Base-by-base conservation (phyloP, 495 filamentous ascomycete species). In the Talaromyces nanjingensis region DNA sequence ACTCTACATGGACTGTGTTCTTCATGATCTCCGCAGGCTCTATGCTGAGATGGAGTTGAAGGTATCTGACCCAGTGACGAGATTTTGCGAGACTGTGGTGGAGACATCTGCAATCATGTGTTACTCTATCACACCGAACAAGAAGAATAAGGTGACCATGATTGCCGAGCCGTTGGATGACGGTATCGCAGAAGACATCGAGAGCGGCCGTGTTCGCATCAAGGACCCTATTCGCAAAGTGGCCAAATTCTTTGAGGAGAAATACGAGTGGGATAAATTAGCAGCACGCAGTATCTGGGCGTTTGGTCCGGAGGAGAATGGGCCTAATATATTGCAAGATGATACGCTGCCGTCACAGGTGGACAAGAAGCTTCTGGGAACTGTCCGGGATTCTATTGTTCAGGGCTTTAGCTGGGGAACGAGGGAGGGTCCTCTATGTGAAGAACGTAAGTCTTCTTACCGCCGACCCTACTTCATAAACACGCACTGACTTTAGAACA, bases 21-120 rank as follows among this genome's bases (percentile, higher is more conserved):
- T 98, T 37, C 92, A 98, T 74, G 94, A 98, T 72, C 83, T 98
- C 14, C 91, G 94, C 57, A 84, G 87, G 27, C 79, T 97, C 22
- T 98, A 97, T 73, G 92, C 93, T n/a, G 92, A 98, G 71, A 98
- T 98, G 94, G 96, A 98, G 70, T 86, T 98, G 75, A 96, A 97
- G 76, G 91, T 98, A 55, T 98, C 94, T 9, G 94, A 98, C 70
- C 94, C 94, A 5, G 96, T 98, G 20, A 97, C 96, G 25, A 86
- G 94, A 31, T 98, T 98, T 81, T 96, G 91, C 75, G 94, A 98
- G 77, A 98, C 94, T 3, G 92, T 96, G n/a, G 92, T 96, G 58
- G 96, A 98, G 72, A 96, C 92, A 59, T 96, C 91, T 20, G 92
- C 93, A 29, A 97, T 96, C 64, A 97, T 97, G 80, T 98, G 94